Evolutionary conservation across 2,329 filamentous ascomycete genomes (phyloP).

Genomic region (Fusarium xyrophilum): DNA sequence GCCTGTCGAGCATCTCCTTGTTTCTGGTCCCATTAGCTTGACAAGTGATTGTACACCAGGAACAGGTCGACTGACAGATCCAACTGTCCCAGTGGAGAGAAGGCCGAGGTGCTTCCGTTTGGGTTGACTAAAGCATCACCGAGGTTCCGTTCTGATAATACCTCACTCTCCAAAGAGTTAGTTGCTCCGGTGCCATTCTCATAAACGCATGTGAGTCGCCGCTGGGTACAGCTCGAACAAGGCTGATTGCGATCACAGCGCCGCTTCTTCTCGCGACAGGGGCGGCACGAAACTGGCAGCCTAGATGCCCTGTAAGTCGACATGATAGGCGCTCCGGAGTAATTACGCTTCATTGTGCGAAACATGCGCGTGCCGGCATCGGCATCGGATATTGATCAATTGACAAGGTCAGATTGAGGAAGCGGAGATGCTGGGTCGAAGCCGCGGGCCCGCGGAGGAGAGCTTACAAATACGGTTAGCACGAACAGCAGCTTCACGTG

Average conservation of each 20-base stretch:
- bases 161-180: neutral
- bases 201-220: neutral
- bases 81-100: neutral
- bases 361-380: neutral
- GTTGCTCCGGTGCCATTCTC: neutral
- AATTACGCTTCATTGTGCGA: neutral
- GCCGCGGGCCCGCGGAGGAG: slow-evolving; percentile 2
- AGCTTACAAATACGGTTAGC: neutral
- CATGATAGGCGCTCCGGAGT: neutral
- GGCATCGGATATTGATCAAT: neutral
- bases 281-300: neutral
- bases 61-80: neutral
- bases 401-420: neutral
- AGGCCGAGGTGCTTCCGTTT: neutral
- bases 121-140: neutral
- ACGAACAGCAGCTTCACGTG: accelerated
- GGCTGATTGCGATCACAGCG: slow-evolving; percentile 6
- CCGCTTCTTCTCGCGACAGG: neutral
- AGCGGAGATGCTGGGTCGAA: neutral
- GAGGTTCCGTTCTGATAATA: too few relatives aligned
- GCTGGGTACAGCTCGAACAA: slow-evolving; percentile 4
- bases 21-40: neutral
- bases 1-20: neutral
- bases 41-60: neutral
- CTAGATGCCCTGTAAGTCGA: neutral